These are phyloP conservation scores for Komagataella populi DNA, from an alignment of 805 yeast genomes.

Conservation along the genomic window DNA sequence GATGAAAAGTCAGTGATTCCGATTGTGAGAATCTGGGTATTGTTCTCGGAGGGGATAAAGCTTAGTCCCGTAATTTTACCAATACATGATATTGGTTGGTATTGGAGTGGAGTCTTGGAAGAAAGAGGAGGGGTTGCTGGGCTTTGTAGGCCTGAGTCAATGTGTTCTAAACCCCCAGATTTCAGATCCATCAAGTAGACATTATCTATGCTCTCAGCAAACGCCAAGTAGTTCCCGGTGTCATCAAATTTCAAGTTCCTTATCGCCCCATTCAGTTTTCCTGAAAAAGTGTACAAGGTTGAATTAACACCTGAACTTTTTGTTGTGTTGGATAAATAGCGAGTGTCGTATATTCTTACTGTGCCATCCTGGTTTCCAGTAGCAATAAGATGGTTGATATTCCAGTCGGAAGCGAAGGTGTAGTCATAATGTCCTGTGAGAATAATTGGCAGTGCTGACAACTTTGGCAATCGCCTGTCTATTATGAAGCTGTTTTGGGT, in stretches of 20 bases:
- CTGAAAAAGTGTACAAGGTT: conserved; percentile 7
- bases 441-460: background rate
- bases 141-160: conserved; percentile 5
- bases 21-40: conserved; percentile 33
- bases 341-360: conserved; percentile 35
- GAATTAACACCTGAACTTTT: background rate
- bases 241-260: conserved; percentile 37
- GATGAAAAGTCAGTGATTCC: conserved; percentile 42
- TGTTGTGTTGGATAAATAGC: conserved; percentile 12
- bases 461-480: conserved; percentile 23
- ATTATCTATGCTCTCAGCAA: conserved; percentile 50
- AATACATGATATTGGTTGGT: conserved; percentile 37
- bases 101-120: conserved; percentile 2
- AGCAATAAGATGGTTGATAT: conserved; percentile 26
- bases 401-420: conserved; percentile 52
- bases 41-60: conserved; percentile 27
- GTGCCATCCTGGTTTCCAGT: conserved; percentile 54
- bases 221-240: conserved; percentile 29
- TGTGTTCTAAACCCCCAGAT: conserved; percentile 11
- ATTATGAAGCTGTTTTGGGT: conserved; percentile 24
- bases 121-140: background rate
- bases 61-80: conserved; percentile 48
- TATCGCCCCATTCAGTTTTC: conserved; percentile 27
- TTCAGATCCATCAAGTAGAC: conserved; percentile 32
- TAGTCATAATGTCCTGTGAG: conserved; percentile 36